Evolutionary conservation across 1,284 basidiomycete genomes (phyloP).

Genomic region (Sutorius eximius): DNA sequence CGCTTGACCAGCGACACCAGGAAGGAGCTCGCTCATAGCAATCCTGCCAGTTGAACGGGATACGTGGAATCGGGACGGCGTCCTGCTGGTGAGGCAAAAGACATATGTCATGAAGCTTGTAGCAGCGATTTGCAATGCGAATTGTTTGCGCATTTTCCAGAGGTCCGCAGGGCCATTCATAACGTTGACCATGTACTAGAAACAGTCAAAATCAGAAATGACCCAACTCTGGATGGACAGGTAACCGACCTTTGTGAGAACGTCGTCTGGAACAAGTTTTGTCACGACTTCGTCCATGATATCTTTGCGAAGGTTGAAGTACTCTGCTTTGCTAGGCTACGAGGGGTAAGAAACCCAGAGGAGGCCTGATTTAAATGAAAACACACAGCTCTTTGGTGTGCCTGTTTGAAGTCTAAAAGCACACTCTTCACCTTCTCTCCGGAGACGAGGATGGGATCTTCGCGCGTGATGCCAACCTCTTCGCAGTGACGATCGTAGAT

Average conservation of each 20-base stretch:
- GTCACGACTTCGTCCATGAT: constrained; percentile 87
- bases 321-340: constrained; percentile 68
- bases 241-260: constrained; percentile 75
- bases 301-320: constrained; percentile 80
- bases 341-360: constrained; percentile 5
- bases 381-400: constrained; percentile 50
- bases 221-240: not conserved
- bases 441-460: constrained; percentile 85
- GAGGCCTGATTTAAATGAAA: constrained; percentile 9
- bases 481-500: constrained; percentile 92
- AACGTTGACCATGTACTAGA: constrained; percentile 84
- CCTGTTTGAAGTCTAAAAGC: constrained; percentile 57
- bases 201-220: constrained; percentile 8
- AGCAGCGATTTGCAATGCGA: constrained; percentile 87
- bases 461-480: constrained; percentile 74
- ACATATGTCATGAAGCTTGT: constrained; percentile 93
- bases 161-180: constrained; percentile 87
- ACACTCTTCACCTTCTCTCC: constrained; percentile 82
- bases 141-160: constrained; percentile 98
- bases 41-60: constrained; percentile 88
- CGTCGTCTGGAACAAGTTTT: constrained; percentile 90
- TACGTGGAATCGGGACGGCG: constrained; percentile 85
- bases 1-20: constrained; percentile 56
- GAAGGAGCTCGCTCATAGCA: constrained; percentile 87
- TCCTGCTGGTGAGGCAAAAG: constrained; percentile 82